Percentiles rank a stretch among this genome's conserved stretches.
Evolutionary conservation across 2,329 filamentous ascomycete genomes (phyloP).

Genomic region (Ceratocystis alfenasii): DNA sequence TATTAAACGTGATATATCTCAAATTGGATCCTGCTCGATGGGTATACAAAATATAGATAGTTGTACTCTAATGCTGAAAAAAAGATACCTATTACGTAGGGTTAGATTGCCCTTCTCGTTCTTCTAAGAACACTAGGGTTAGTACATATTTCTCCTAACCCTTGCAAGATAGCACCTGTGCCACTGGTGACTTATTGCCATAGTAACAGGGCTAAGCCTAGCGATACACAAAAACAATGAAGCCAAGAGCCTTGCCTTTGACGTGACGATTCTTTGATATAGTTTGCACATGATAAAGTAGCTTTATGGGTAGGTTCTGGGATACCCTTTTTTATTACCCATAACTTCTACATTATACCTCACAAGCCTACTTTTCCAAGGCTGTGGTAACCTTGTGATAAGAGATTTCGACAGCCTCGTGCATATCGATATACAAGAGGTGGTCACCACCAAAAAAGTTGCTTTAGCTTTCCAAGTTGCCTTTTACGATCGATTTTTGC

Average conservation of each 20-base stretch:
- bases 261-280: not conserved
- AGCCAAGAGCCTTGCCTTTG: not conserved
- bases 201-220: too few relatives aligned
- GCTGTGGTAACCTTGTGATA: not conserved
- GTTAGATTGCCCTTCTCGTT: too few relatives aligned
- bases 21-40: too few relatives aligned
- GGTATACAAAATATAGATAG: too few relatives aligned
- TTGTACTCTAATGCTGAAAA: too few relatives aligned
- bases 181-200: too few relatives aligned
- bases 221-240: not conserved
- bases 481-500: not conserved
- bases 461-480: not conserved
- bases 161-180: too few relatives aligned
- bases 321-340: not conserved
- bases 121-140: too few relatives aligned
- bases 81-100: too few relatives aligned
- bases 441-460: too few relatives aligned
- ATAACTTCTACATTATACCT: not conserved
- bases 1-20: too few relatives aligned
- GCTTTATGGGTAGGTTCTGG: not conserved
- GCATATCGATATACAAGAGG: not conserved
- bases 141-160: too few relatives aligned
- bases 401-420: not conserved
- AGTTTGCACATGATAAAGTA: not conserved
- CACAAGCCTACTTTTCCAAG: not conserved